Evolutionary conservation across 441 rosid genomes (phyloP), one percentile per base, ranked within the genome.

Genomic region (Rhodomyrtus psidioides): DNA sequence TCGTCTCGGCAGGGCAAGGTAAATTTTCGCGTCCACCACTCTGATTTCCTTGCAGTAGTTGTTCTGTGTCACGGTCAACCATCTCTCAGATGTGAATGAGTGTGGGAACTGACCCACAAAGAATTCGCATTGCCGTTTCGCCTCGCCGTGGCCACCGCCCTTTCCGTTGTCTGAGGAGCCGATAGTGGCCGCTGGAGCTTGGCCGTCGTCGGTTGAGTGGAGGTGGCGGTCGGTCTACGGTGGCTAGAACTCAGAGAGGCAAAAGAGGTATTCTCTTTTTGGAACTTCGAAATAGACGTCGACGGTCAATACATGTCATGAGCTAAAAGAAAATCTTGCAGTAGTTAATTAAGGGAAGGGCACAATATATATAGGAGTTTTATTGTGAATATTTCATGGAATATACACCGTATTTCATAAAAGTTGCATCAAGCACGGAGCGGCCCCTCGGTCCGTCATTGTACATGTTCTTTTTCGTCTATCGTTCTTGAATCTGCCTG

Each of bases 401-500:
- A 34, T 34, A 34, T 34, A 34, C 34, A 4, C 34, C 34, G 34
- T 34, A 34, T 34, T 34, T 34, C 34, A 34, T 34, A 34, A 34
- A 34, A 34, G 34, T 34, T 34, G 34, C 34, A 34, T 34, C 0
- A 4, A 62, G 42, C 75, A 4, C 3, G 2, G 75, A 30, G 12
- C 24, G 42, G 8, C 12, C 75, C 24, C 1, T 0, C 34, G 34
- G 4, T 34, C 34, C 34, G 34, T 60, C 6, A 0, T 4, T 62
- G 7, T 2, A 17, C 24, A 62, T 62, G 24, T 30, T 8, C 44
- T 30, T n/a, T n/a, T 0, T 0, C 3, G 44, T 30, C 2, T 17
- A 0, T 30, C 0, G 0, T 1, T 30, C 7, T 30, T 62, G 44
- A 24, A 30, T 17, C 0, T 9, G 14, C 8, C 0, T 24, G 13